A percentile compares a stretch with the other conserved stretches of the same genome.
Evolutionary conservation across 1,284 basidiomycete species (phyloP).

Genomic region (Cutaneotrichosporon daszewskae): DNA sequence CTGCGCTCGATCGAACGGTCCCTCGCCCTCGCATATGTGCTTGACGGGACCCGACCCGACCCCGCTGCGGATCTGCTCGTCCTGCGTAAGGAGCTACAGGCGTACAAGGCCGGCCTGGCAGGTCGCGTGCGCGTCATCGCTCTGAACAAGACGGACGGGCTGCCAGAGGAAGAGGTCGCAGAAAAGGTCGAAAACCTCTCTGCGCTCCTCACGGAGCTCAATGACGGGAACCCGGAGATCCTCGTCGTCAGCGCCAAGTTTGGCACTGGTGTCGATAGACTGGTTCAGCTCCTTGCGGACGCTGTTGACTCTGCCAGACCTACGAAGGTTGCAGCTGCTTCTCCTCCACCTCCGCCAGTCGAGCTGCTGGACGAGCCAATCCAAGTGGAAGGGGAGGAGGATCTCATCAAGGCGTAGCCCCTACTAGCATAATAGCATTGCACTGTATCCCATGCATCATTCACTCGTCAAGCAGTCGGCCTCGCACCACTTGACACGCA

Average conservation of each 20-base stretch:
- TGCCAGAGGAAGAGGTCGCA: conserved; percentile 49
- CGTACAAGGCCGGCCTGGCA: conserved; percentile 74
- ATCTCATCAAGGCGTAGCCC: neutral
- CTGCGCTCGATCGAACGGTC: conserved; percentile 89
- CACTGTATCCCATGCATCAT: too few species aligned
- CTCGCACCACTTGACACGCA: too few species aligned
- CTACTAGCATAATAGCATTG: too few species aligned
- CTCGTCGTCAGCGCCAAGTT: conserved; percentile 75
- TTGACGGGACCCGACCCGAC: conserved; percentile 67
- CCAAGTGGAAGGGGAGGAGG: neutral
- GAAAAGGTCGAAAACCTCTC: conserved; percentile 48
- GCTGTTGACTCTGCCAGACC: conserved; percentile 59
- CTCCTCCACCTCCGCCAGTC: too few species aligned
- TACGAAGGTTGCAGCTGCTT: neutral
- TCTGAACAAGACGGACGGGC: conserved; percentile 89
- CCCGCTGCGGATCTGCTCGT: conserved; percentile 71
- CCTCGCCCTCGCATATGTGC: conserved; percentile 81
- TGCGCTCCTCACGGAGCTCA: conserved; percentile 25
- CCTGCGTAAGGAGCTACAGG: conserved; percentile 74
- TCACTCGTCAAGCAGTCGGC: too few species aligned
- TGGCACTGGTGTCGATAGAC: conserved; percentile 64
- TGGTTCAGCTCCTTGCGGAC: conserved; percentile 60
- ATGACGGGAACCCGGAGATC: conserved; percentile 53
- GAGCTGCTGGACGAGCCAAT: neutral
- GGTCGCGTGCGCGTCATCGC: conserved; percentile 71